phyloP scores from a whole-genome alignment of 116 monocot genomes.

The Thalassia testudinum region DNA sequence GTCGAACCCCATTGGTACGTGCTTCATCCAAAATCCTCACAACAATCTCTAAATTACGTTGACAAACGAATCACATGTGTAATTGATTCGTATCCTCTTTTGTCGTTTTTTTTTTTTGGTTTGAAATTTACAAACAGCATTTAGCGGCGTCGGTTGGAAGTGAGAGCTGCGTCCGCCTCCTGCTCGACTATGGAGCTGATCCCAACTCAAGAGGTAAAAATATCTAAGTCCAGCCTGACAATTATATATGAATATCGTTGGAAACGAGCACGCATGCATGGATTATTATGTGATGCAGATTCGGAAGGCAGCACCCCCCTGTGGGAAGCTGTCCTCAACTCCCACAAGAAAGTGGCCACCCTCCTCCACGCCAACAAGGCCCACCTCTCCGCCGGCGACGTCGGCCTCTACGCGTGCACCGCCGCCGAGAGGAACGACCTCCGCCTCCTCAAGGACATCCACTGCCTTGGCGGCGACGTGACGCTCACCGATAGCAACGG shows the following conservation, averaged over 20 bases:
- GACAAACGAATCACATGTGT: too few relatives aligned
- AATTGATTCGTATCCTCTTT: too few relatives aligned
- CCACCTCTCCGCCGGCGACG: constrained; percentile 30
- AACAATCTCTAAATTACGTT: too few relatives aligned
- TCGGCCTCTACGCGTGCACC: constrained; percentile 45
- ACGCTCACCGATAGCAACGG: constrained; percentile 30
- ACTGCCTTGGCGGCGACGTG: constrained; percentile 41
- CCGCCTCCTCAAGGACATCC: constrained; percentile 43
- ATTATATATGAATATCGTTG: too few relatives aligned
- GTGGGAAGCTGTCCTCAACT: constrained; percentile 71
- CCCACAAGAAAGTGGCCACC: constrained; percentile 35
- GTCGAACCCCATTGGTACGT: constrained; percentile 58
- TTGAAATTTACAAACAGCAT: constrained; percentile 61
- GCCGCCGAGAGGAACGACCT: constrained; percentile 53
- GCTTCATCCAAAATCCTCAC: too few relatives aligned
- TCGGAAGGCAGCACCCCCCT: constrained; percentile 56
- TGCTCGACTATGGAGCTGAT: constrained; percentile 76
- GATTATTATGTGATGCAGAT: constrained; percentile 36
- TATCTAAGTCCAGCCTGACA: neutral
- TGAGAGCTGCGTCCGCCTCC: constrained; percentile 40
- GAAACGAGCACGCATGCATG: too few relatives aligned
- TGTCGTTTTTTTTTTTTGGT: neutral
- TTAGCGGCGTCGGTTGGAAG: constrained; percentile 71
- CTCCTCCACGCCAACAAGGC: constrained; percentile 47
- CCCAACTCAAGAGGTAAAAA: constrained; percentile 65